phyloP scores from a whole-genome alignment of 345 rosid genomes.

The Moringa oleifera region DNA sequence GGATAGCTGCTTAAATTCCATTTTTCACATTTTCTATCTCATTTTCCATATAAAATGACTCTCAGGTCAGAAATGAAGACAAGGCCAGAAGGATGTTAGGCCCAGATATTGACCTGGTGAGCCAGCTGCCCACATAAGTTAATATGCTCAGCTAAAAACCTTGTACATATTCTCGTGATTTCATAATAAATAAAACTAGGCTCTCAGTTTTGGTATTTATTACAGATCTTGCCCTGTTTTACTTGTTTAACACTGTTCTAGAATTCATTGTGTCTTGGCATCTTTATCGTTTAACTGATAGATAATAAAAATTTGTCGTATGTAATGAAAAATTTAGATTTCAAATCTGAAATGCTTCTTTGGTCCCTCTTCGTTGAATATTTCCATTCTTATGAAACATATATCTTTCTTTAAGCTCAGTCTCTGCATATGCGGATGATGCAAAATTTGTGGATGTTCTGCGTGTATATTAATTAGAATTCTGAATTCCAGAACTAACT shows the following conservation, averaged over 20 bases:
- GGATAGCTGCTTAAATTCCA: not conserved
- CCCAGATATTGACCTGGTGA: conserved; percentile 77
- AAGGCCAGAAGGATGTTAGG: conserved; percentile 83
- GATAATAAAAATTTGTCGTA: not conserved
- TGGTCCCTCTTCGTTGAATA: no score
- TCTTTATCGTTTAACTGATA: not conserved
- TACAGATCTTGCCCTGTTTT: no score
- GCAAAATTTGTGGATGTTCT: no score
- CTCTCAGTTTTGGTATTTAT: no score
- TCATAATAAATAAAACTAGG: no score
- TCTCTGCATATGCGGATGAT: no score
- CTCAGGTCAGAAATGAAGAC: conserved; percentile 85
- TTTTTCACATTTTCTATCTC: not conserved
- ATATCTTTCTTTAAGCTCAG: no score
- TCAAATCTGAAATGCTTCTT: no score
- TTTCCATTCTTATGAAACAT: no score
- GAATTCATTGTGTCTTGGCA: not conserved
- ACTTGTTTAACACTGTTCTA: no score
- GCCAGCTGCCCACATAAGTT: conserved; percentile 3
- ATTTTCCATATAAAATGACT: conserved; percentile 1
- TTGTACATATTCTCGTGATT: not conserved
- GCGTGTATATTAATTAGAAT: no score
- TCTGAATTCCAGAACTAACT: not conserved
- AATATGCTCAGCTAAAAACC: not conserved
- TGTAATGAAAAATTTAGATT: not conserved